phyloP scores from a whole-genome alignment of 2,329 filamentous ascomycete species.

The Nigrograna mackinnonii region DNA sequence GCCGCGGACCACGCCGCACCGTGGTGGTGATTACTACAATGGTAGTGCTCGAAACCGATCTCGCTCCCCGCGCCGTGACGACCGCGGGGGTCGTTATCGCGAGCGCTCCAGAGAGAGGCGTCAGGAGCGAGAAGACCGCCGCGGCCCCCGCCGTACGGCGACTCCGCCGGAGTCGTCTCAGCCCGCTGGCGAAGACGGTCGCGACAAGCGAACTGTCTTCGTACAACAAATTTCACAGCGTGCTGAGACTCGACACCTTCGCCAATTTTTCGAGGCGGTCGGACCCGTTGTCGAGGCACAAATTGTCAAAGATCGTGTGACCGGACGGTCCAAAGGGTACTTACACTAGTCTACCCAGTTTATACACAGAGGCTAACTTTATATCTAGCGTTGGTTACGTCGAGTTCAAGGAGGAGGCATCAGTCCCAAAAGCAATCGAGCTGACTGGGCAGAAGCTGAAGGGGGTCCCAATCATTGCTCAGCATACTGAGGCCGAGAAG shows the following conservation, averaged over 20 bases:
- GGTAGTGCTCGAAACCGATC: neutral
- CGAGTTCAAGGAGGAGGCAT: constrained; percentile 96
- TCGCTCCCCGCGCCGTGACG: constrained; percentile 29
- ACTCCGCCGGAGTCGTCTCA: constrained; percentile 72
- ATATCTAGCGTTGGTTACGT: constrained; percentile 95
- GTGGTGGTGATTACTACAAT: constrained; percentile 46
- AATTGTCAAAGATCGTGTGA: constrained; percentile 97
- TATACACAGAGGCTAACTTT: no score
- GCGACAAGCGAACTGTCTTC: constrained; percentile 95
- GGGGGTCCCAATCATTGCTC: constrained; percentile 98
- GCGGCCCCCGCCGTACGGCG: neutral
- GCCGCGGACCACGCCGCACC: constrained; percentile 35
- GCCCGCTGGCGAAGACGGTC: constrained; percentile 92
- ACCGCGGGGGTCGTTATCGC: constrained; percentile 31
- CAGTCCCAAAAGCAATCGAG: constrained; percentile 89
- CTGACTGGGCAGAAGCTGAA: constrained; percentile 98
- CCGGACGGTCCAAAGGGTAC: constrained; percentile 95
- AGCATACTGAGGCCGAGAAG: constrained; percentile 98
- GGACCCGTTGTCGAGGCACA: constrained; percentile 64
- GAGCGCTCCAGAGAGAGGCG: constrained; percentile 42
- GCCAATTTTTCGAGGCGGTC: constrained; percentile 74
- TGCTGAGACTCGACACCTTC: constrained; percentile 87
- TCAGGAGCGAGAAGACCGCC: constrained; percentile 16
- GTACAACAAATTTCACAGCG: constrained; percentile 97
- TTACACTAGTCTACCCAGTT: constrained; percentile 43